Base-by-base conservation (phyloP, 352 stramenopile genomes). In the Thalassiosira allenii region DNA sequence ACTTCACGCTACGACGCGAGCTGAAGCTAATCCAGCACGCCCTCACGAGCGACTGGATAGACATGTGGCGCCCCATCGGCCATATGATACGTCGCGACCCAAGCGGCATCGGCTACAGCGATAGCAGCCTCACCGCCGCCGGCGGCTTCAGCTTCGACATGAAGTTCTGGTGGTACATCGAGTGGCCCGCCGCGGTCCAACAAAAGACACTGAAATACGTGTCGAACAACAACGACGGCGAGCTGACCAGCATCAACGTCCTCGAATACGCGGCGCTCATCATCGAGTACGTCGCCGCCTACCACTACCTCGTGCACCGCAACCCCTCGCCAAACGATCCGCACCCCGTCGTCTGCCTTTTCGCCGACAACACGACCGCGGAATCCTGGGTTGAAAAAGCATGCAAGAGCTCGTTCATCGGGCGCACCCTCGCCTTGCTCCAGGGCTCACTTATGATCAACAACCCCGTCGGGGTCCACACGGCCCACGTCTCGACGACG, bases 361-460 rank as follows among this genome's bases (percentile, higher is more conserved):
- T 57, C 0, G 72, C 47, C 0, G 75, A 88, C 25, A 88, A 88
- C 41, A 64, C 22, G 2, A 44, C 33, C 0, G 27, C 75, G 9
- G 72, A 81, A 52, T 56, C 41, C 0, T 88, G 81, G 70, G 33
- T 30, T 2, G 33, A 27, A 0, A 83, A 83, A 54, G 65, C 34
- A 12, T 70, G 62, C 51, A 84, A 79, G 49, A 27, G 9, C 17
- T 85, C 75, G 14, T 20, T 62, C 1, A 8, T 58, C 3, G 71
- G 75, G 0, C 53, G 61, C 0, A 44, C 34, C 0, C 53, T 88
- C 3, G 70, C 49, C 0, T 37, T 67, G 3, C 6, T 87, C 5
- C 65, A 79, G 17, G 81, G 75, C 58, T 56, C 44, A 3, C 23
- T 83, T 20, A 49, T 88, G 20, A 76, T 88, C 4, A 78, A 86